These are phyloP conservation scores for Talaromyces sp. DNA, from an alignment of 2,329 filamentous ascomycete species.

Conservation along the genomic window DNA sequence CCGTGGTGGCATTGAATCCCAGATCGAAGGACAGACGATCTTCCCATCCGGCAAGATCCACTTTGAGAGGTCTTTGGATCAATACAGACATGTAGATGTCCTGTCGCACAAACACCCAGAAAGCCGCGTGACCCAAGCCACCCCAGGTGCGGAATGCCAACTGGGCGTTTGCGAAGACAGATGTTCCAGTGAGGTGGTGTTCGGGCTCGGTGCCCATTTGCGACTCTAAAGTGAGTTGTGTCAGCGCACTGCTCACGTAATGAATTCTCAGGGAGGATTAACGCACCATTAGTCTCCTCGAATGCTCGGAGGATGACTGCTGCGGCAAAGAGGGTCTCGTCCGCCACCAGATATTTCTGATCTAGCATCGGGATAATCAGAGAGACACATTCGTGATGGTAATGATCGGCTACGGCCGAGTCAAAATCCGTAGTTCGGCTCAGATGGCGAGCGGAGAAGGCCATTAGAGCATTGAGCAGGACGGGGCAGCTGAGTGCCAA, in stretches of 20 bases:
- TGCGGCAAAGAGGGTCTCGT: constrained; percentile 41
- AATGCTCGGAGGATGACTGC: constrained; percentile 41
- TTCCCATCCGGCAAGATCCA: constrained; percentile 22
- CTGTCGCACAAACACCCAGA: constrained; percentile 29
- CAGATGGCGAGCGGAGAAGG: constrained; percentile 42
- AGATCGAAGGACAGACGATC: constrained; percentile 30
- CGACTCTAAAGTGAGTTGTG: constrained; percentile 16
- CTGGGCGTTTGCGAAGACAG: constrained; percentile 29
- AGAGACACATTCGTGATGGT: constrained; percentile 41
- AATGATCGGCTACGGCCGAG: constrained; percentile 41
- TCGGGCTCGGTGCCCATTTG: constrained; percentile 9
- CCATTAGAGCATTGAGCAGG: constrained; percentile 43
- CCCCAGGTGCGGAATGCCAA: constrained; percentile 13
- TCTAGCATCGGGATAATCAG: constrained; percentile 41
- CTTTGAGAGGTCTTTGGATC: constrained; percentile 27
- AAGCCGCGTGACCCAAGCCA: constrained; percentile 26
- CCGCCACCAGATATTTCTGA: constrained; percentile 38
- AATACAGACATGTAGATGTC: constrained; percentile 35
- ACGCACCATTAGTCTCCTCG: constrained; percentile 42
- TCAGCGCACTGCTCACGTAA: neutral
- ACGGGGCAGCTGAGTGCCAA: constrained; percentile 26
- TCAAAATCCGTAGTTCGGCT: constrained; percentile 40
- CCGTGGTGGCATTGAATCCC: constrained; percentile 38
- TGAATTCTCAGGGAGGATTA: neutral
- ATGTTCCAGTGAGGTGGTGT: constrained; percentile 12